phyloP scores from a whole-genome alignment of 2,329 filamentous ascomycete species.

The Colletotrichum destructivum region DNA sequence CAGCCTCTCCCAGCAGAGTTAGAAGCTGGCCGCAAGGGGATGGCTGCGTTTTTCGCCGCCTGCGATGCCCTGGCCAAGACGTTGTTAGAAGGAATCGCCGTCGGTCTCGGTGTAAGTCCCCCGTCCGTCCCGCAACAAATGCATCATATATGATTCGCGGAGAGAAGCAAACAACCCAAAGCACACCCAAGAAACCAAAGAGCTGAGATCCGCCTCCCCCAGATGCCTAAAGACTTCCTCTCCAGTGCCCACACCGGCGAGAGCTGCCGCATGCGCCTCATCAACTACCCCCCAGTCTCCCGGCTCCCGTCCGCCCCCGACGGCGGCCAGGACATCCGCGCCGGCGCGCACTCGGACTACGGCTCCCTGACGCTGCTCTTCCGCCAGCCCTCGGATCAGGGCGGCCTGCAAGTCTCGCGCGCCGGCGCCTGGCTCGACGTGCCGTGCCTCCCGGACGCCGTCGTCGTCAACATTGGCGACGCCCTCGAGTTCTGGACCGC shows the following conservation, averaged over 20 bases:
- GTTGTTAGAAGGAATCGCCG: constrained; percentile 67
- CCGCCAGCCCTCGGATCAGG: constrained; percentile 79
- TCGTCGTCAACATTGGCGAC: constrained; percentile 83
- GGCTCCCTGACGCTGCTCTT: constrained; percentile 83
- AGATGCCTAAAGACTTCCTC: constrained; percentile 66
- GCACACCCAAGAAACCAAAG: background rate
- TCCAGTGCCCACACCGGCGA: constrained; percentile 63
- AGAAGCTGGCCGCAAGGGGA: constrained; percentile 17
- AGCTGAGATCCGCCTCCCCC: background rate
- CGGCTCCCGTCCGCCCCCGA: constrained; percentile 69
- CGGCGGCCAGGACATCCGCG: constrained; percentile 75
- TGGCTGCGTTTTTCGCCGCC: constrained; percentile 34
- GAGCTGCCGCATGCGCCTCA: constrained; percentile 58
- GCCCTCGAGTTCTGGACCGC: constrained; percentile 90
- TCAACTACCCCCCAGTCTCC: constrained; percentile 78
- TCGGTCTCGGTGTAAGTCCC: constrained; percentile 76
- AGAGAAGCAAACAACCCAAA: background rate
- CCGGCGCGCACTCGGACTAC: constrained; percentile 94
- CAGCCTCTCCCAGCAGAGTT: constrained; percentile 36
- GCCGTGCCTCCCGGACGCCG: constrained; percentile 56
- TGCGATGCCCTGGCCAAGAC: constrained; percentile 35
- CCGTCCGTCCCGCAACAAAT: constrained; percentile 10
- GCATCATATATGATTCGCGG: background rate
- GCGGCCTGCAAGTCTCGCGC: constrained; percentile 86
- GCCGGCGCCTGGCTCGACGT: constrained; percentile 65